Percentiles rank a stretch among this genome's conserved stretches.
These are phyloP conservation scores for Zymoseptoria pseudotritici DNA, from an alignment of 2,329 filamentous ascomycete genomes.

Conservation along the genomic window DNA sequence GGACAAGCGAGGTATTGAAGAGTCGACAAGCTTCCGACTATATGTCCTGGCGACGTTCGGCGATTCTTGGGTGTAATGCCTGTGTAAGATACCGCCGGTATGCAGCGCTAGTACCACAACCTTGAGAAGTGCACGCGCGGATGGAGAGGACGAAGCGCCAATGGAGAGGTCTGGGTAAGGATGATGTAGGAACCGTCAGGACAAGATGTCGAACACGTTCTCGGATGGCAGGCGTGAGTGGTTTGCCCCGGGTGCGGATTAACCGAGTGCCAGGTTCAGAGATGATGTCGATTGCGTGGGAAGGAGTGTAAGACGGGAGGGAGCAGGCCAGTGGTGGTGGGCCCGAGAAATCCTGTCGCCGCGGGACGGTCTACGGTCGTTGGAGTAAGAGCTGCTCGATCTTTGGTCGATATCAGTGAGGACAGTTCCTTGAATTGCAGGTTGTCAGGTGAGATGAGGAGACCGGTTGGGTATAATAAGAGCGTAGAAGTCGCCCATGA, in stretches of 20 bases:
- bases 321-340: neutral
- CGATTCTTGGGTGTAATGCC: neutral
- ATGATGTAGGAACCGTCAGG: neutral
- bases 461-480: no score
- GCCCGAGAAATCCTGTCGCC: neutral
- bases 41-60: neutral
- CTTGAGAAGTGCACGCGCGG: neutral
- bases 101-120: neutral
- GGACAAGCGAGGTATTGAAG: conserved; percentile 1
- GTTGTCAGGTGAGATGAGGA: no score
- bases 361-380: no score
- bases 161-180: neutral
- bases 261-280: neutral
- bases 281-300: neutral
- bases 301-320: neutral
- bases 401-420: no score
- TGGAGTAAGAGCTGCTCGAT: no score
- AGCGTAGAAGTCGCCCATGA: no score
- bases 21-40: conserved; percentile 1
- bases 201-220: neutral
- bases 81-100: neutral
- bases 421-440: no score
- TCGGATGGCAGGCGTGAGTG: neutral
- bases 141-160: neutral
- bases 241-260: neutral